Evolutionary conservation across 768 basidiomycete genomes (phyloP).

Genomic region (Boletus reticulatus): DNA sequence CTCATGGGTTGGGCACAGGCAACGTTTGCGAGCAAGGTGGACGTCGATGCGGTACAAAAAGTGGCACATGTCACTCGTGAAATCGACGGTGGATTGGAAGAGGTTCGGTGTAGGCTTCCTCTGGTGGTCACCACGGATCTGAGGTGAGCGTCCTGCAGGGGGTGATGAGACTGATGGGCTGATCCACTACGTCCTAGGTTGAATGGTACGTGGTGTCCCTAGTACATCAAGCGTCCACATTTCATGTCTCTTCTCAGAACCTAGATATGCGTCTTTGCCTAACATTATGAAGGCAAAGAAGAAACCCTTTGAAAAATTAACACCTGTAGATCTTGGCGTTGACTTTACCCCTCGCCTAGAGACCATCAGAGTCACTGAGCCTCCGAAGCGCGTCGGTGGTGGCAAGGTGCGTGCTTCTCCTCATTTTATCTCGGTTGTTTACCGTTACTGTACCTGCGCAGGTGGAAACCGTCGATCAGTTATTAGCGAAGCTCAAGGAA

Average conservation of each 20-base stretch:
- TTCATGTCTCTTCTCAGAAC: slow-evolving; percentile 51
- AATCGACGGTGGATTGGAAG: slow-evolving; percentile 92
- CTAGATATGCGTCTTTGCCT: slow-evolving; percentile 94
- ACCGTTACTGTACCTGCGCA: slow-evolving; percentile 19
- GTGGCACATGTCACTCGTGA: slow-evolving; percentile 78
- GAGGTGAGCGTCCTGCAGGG: slow-evolving; percentile 50
- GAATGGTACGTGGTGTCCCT: slow-evolving; percentile 52
- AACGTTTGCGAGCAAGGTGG: slow-evolving; percentile 89
- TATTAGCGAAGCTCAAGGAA: slow-evolving; percentile 85
- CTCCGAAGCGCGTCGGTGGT: slow-evolving; percentile 87
- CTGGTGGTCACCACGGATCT: slow-evolving; percentile 91
- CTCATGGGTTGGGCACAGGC: slow-evolving; percentile 91
- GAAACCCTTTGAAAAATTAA: slow-evolving; percentile 87
- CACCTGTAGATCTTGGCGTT: slow-evolving; percentile 74
- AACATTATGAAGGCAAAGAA: slow-evolving; percentile 99
- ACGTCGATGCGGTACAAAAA: slow-evolving; percentile 60
- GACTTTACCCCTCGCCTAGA: slow-evolving; percentile 84
- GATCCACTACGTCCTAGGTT: slow-evolving; percentile 41
- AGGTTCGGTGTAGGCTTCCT: slow-evolving; percentile 76
- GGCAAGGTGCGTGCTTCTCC: slow-evolving; percentile 59
- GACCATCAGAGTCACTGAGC: slow-evolving; percentile 85
- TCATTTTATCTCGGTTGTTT: neutral
- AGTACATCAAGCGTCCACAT: neutral
- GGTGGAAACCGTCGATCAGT: slow-evolving; percentile 85
- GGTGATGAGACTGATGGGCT: neutral